Conservation (phyloP, 139 green algal genomes). For the Coelastrella sp. region DNA sequence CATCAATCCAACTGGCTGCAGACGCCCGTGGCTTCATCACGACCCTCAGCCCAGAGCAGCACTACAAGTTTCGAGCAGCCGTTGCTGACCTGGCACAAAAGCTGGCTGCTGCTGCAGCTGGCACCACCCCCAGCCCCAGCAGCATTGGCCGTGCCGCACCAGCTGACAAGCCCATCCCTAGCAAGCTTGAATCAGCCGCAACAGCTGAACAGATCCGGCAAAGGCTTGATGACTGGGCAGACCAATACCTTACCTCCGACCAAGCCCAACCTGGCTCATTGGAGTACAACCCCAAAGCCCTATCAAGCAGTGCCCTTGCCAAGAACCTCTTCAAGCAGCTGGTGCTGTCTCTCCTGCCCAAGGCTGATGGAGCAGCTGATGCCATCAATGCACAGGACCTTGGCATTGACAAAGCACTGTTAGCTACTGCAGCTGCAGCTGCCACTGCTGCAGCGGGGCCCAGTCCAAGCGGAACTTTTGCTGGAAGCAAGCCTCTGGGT, state of each 20-base stretch:
- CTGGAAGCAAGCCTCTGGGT: background rate
- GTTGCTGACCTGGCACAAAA: conserved; percentile 9
- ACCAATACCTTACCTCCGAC: background rate
- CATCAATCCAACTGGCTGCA: no score
- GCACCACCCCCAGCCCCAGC: background rate
- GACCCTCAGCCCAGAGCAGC: background rate
- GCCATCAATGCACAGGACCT: background rate
- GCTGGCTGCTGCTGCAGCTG: background rate
- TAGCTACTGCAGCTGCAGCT: background rate
- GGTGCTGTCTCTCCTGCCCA: background rate
- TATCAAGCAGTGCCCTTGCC: background rate
- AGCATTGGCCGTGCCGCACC: background rate
- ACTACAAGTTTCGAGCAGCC: background rate
- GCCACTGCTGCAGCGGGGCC: background rate
- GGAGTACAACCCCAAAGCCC: background rate
- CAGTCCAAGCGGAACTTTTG: background rate
- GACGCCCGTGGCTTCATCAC: no score
- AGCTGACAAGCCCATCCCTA: background rate
- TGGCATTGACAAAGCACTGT: background rate
- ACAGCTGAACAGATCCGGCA: background rate
- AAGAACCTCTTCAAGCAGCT: conserved; percentile 22
- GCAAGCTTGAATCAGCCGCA: background rate
- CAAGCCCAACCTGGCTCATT: background rate
- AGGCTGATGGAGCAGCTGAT: background rate
- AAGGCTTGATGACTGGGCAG: background rate